Percentiles rank a stretch among this genome's conserved stretches.
phyloP scores from a whole-genome alignment of 768 basidiomycete species.

The Sistotremastrum niveocremeum region DNA sequence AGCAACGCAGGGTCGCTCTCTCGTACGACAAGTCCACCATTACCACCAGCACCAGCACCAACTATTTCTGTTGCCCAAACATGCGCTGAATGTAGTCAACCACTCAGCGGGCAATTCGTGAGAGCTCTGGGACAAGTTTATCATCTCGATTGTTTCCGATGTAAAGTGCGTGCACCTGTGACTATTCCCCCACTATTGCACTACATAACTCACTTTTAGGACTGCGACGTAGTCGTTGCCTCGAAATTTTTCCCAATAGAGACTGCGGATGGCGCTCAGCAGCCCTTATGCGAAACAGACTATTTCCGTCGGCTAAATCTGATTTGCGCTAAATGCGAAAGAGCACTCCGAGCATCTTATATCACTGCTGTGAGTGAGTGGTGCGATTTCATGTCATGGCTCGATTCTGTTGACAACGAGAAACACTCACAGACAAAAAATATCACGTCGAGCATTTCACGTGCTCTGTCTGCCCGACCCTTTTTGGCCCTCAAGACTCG shows the following conservation, averaged over 20 bases:
- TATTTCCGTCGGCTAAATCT: conserved; percentile 94
- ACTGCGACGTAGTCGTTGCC: conserved; percentile 92
- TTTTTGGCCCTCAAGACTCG: conserved; percentile 96
- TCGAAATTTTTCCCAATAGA: conserved; percentile 99
- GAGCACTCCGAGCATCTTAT: conserved; percentile 91
- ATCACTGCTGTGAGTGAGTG: conserved; percentile 96
- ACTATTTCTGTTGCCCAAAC: conserved; percentile 13
- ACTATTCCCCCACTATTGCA: no score
- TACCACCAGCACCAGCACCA: not conserved
- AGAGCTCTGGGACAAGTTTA: conserved; percentile 87
- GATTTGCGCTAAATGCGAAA: conserved; percentile 91
- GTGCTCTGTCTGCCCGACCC: conserved; percentile 88
- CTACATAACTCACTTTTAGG: conserved; percentile 32
- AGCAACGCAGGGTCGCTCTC: no score
- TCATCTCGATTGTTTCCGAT: conserved; percentile 97
- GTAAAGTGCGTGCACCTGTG: conserved; percentile 53
- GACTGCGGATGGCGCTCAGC: conserved; percentile 74
- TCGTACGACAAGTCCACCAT: no score
- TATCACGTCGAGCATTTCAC: conserved; percentile 99
- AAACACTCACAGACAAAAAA: conserved; percentile 68
- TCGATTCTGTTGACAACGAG: not conserved
- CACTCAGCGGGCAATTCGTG: conserved; percentile 93
- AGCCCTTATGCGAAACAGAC: conserved; percentile 95
- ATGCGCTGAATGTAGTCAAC: conserved; percentile 65
- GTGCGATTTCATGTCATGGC: conserved; percentile 4